A percentile compares a stretch with the other conserved stretches of the same genome.
phyloP scores from a whole-genome alignment of 2,329 filamentous ascomycete species.

The Falciphora oryzae region DNA sequence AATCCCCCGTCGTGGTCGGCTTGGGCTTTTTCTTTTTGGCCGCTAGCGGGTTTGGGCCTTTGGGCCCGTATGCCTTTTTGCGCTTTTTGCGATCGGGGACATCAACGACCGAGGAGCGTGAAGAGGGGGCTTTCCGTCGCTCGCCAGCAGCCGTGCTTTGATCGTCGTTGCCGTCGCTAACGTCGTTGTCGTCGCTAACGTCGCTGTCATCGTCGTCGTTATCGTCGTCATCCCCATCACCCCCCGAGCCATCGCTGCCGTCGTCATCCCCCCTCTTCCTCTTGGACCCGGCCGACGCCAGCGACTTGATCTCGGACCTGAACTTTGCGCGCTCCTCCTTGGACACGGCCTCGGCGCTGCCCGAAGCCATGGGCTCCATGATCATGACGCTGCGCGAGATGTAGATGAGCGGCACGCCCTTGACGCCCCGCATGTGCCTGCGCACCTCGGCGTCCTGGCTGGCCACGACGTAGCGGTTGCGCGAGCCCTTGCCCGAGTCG shows the following conservation, averaged over 20 bases:
- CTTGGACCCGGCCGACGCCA: constrained; percentile 33
- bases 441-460: constrained; percentile 64
- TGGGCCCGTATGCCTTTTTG: constrained; percentile 25
- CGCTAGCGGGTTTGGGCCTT: constrained; percentile 28
- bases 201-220: constrained; percentile 31
- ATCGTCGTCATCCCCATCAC: constrained; percentile 37
- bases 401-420: constrained; percentile 72
- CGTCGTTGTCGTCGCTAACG: constrained; percentile 31
- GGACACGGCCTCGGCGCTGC: constrained; percentile 56
- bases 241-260: constrained; percentile 24
- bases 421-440: constrained; percentile 56
- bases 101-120: too few relatives aligned
- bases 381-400: constrained; percentile 66
- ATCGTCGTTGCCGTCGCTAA: constrained; percentile 30
- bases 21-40: constrained; percentile 28
- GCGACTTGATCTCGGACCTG: constrained; percentile 55
- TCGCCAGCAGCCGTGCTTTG: background rate
- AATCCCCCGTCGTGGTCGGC: background rate
- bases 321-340: constrained; percentile 71
- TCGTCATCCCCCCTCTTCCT: constrained; percentile 41
- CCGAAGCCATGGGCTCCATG: constrained; percentile 61
- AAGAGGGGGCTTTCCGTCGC: background rate
- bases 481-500: constrained; percentile 65
- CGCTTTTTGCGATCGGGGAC: constrained; percentile 22
- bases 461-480: constrained; percentile 75